Evolutionary conservation across 148 eudicot genomes (phyloP).

Genomic region (Suaeda aralocaspica): DNA sequence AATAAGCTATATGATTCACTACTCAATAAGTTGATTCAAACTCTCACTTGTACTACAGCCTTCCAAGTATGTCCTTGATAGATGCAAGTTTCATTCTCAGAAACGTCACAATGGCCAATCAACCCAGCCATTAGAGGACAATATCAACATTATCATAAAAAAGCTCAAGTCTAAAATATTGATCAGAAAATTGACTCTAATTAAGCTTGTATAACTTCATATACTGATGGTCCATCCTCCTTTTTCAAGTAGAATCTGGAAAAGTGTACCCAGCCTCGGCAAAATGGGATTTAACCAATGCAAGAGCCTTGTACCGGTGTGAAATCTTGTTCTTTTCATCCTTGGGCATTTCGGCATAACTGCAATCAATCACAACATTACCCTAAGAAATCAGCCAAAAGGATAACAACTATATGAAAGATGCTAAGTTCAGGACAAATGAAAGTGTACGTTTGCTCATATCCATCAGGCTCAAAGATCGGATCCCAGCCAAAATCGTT

Average conservation of each 20-base stretch:
- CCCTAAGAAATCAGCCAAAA: conserved; percentile 4
- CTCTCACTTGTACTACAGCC: no score
- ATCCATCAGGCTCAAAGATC: conserved; percentile 82
- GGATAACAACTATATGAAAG: no score
- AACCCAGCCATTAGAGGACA: no score
- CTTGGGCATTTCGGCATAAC: conserved; percentile 92
- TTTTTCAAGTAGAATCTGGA: conserved; percentile 17
- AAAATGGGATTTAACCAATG: conserved; percentile 81
- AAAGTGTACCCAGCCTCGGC: conserved; percentile 69
- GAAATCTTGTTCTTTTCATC: conserved; percentile 96
- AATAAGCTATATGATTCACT: no score
- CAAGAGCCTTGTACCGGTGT: conserved; percentile 75
- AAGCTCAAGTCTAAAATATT: no score
- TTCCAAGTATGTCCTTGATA: no score
- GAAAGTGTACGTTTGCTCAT: conserved; percentile 63
- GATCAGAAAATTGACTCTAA: no score
- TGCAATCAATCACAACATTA: conserved; percentile 13
- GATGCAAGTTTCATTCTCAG: no score
- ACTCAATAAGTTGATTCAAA: no score
- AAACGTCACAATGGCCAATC: no score
- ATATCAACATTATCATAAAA: no score
- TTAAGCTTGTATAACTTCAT: not conserved
- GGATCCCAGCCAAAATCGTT: conserved; percentile 98
- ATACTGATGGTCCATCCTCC: not conserved
- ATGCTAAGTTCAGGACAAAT: not conserved